phyloP scores from a whole-genome alignment of 2,329 filamentous ascomycete genomes.

The Chrysoporthe deuterocubensis region DNA sequence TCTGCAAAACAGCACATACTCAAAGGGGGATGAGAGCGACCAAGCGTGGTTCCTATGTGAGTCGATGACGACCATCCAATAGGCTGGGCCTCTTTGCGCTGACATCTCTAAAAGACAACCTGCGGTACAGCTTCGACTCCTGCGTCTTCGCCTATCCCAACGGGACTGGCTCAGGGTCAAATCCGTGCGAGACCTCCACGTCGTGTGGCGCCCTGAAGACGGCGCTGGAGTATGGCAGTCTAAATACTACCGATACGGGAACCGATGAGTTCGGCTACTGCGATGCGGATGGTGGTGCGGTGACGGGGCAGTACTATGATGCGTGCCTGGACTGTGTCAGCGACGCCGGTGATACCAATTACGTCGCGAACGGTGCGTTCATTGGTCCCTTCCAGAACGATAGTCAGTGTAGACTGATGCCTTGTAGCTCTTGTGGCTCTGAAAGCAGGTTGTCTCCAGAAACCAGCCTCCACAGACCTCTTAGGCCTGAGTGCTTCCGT shows the following conservation, averaged over 20 bases:
- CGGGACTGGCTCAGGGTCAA: slow-evolving; percentile 47
- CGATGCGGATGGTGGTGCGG: slow-evolving; percentile 42
- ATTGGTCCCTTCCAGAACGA: too few species aligned
- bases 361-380: slow-evolving; percentile 55
- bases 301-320: slow-evolving; percentile 40
- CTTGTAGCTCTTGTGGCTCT: slow-evolving; percentile 54
- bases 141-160: slow-evolving; percentile 59
- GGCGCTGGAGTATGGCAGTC: slow-evolving; percentile 46
- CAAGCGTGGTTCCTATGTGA: slow-evolving; percentile 61
- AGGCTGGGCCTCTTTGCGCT: background rate
- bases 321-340: slow-evolving; percentile 52
- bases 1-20: slow-evolving; percentile 55
- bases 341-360: slow-evolving; percentile 46
- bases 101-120: slow-evolving; percentile 48
- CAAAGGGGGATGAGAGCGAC: slow-evolving; percentile 53
- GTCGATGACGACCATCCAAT: slow-evolving; percentile 32
- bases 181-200: slow-evolving; percentile 54
- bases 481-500: slow-evolving; percentile 51
- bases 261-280: slow-evolving; percentile 24
- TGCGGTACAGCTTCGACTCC: slow-evolving; percentile 55
- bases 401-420: slow-evolving; percentile 2
- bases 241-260: slow-evolving; percentile 11
- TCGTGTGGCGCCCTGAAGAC: slow-evolving; percentile 52
- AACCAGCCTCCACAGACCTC: slow-evolving; percentile 42
- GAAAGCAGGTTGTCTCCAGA: slow-evolving; percentile 55